Evolutionary conservation across 257 asterid genomes (phyloP), one percentile per base, ranked within the genome.

Genomic region (Solanum rostratum): DNA sequence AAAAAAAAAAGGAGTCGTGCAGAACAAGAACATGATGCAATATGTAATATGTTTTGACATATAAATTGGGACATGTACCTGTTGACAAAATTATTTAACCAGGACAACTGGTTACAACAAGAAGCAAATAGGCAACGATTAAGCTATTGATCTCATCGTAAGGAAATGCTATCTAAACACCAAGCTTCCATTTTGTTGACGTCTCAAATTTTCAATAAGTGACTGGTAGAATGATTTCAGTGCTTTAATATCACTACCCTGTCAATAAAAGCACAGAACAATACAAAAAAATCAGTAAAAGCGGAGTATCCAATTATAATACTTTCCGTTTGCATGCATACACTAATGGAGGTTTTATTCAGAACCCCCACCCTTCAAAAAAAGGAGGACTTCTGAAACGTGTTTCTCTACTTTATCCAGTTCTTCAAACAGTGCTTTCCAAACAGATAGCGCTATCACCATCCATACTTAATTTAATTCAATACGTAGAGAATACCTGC

Each of bases 121-220:
- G 84, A 63, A 83, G 79, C 76, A 88, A 54, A 82, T 73, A 86
- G 81, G 78, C 65, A 68, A 60, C 33, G 41, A 80, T 18, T 78
- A 4, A 83, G 86, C 20, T 29, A 83, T 84, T 43, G n/a, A 55
- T 73, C 70, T 83, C 85, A 43, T 70, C 27, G 10, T 4, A 65
- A 30, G 69, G 37, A 41, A 57, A 84, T 86, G 94, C 85, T 91
- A 96, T 95, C 98, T 92, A 88, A 88, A 92, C 85, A 91, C 97
- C 89, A 92, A 87, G 93, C 95, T 93, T 82, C 98, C 97, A 85
- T 93, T 97, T 84, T 95, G 97, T 84, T 91, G 96, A 80, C 88
- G 91, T 87, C 98, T 94, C 91, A 97, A 88, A 85, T 87, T 92
- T 87, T 94, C 96, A 46, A 97, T 87, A 60, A 97, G 92, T 3